Conservation (phyloP, 306 rosid species). For the Biancaea sappan region DNA sequence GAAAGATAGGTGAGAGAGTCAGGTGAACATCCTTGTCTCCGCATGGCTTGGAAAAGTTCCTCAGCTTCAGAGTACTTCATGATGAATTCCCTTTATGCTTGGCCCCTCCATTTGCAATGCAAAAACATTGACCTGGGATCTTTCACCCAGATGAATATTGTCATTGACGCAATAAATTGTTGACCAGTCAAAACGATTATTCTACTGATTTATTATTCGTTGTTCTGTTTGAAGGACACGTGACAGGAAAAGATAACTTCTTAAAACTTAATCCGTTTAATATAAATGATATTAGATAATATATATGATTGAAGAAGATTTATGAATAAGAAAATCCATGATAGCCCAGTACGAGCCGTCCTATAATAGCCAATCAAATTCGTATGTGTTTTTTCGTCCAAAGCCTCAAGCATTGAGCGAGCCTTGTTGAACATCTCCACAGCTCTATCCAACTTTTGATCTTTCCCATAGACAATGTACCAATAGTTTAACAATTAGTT, state of each 20-base stretch:
- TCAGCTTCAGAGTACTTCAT: constrained; percentile 59
- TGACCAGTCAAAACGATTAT: background rate
- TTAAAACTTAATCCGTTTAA: background rate
- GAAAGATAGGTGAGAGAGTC: constrained; percentile 80
- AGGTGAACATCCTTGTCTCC: constrained; percentile 57
- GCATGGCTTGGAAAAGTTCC: constrained; percentile 50
- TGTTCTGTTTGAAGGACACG: background rate
- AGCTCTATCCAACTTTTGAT: constrained; percentile 77
- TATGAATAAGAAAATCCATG: constrained; percentile 14
- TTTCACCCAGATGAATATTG: background rate
- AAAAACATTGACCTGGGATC: background rate
- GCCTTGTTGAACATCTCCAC: constrained; percentile 76
- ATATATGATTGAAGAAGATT: background rate
- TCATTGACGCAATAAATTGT: background rate
- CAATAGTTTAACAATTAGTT: constrained; percentile 16
- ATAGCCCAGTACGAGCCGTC: constrained; percentile 68
- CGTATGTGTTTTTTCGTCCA: constrained; percentile 77
- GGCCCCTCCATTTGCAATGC: too few relatives aligned
- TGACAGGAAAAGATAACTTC: background rate
- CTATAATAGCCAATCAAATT: constrained; percentile 87
- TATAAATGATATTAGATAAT: constrained; percentile 11
- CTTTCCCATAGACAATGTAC: constrained; percentile 84
- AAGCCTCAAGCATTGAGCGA: constrained; percentile 45
- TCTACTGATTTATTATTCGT: background rate
- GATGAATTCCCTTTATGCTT: too few relatives aligned